These are phyloP conservation scores for Rhodotorula babjevae DNA, from an alignment of 768 basidiomycete genomes.

Conservation along the genomic window DNA sequence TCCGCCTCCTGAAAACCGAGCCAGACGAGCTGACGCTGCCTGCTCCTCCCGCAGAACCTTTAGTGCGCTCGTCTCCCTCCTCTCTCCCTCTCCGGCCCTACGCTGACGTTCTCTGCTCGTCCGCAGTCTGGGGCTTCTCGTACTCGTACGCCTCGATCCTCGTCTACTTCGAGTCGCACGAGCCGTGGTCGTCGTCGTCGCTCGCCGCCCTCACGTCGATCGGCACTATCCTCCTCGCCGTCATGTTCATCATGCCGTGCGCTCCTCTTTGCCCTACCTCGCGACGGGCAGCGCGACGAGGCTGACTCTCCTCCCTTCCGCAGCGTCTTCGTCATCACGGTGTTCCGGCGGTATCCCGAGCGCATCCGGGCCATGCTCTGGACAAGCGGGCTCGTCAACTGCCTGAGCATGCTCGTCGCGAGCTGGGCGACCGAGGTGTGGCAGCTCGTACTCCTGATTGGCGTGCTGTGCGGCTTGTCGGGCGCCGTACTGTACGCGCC, in stretches of 20 bases:
- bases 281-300: too few species aligned
- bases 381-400: constrained; percentile 4
- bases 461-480: constrained; percentile 9
- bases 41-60: background rate
- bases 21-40: background rate
- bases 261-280: background rate
- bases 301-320: background rate
- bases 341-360: constrained; percentile 35
- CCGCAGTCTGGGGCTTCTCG: constrained; percentile 1
- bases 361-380: constrained; percentile 13
- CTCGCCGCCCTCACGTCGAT: constrained; percentile 8
- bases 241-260: background rate
- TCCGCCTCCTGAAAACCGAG: background rate
- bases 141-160: constrained; percentile 4
- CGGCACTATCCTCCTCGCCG: constrained; percentile 2
- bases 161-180: background rate
- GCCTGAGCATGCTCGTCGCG: constrained; percentile 13
- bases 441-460: constrained; percentile 33
- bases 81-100: background rate
- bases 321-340: constrained; percentile 10
- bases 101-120: background rate
- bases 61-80: too few species aligned
- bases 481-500: constrained; percentile 32
- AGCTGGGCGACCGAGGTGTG: constrained; percentile 28
- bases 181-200: background rate